A percentile compares a stretch with the other conserved stretches of the same genome.
phyloP scores from a whole-genome alignment of 169 alveolate species.

The Cryptosporidium ryanae region DNA sequence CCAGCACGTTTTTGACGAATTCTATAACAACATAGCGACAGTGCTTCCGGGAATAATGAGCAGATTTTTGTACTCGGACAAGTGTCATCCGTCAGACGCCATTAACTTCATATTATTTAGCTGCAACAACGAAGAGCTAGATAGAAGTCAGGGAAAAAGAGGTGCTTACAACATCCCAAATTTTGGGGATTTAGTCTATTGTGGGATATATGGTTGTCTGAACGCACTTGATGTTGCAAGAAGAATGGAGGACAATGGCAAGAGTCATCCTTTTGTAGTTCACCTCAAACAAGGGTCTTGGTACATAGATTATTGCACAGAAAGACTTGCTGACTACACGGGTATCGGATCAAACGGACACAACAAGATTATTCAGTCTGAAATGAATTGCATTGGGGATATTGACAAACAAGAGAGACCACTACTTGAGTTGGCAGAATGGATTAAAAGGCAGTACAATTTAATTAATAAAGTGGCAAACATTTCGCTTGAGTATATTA shows the following conservation, averaged over 20 bases:
- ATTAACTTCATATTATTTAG: conserved; percentile 84
- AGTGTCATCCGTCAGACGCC: conserved; percentile 74
- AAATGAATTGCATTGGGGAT: not conserved
- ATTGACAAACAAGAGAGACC: not conserved
- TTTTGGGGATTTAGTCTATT: conserved; percentile 51
- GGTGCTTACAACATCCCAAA: conserved; percentile 81
- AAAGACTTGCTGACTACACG: conserved; percentile 49
- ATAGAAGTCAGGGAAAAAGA: conserved; percentile 80
- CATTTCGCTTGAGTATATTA: conserved; percentile 42
- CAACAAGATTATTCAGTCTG: not conserved
- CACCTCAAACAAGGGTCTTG: conserved; percentile 73
- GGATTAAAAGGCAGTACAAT: conserved; percentile 37
- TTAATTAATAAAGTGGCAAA: conserved; percentile 45
- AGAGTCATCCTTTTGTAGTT: conserved; percentile 63
- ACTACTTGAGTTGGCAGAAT: conserved; percentile 46
- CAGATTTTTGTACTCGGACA: conserved; percentile 20
- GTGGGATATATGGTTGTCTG: conserved; percentile 61
- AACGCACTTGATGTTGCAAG: conserved; percentile 42
- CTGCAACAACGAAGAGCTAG: conserved; percentile 88
- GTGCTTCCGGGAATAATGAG: conserved; percentile 30
- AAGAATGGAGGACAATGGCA: conserved; percentile 60
- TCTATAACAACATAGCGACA: conserved; percentile 21
- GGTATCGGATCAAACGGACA: conserved; percentile 48
- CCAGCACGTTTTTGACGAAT: conserved; percentile 48
- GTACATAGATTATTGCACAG: conserved; percentile 48